Conservation (phyloP, 2,329 filamentous ascomycete species). For the Fusarium sp. region DNA sequence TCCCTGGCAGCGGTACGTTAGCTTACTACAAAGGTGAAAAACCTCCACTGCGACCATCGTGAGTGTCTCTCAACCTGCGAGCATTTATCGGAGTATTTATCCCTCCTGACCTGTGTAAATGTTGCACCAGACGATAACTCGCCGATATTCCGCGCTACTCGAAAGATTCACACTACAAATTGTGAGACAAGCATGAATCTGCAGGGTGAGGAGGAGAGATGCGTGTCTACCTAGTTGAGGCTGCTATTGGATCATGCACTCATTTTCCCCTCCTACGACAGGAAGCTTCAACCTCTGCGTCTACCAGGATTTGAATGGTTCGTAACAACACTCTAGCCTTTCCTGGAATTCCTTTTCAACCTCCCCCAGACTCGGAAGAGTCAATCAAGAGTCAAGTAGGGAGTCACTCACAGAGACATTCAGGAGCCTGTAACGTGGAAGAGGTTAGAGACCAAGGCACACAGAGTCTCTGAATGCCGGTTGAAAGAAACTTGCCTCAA, state of each 20-base stretch:
- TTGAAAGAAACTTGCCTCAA: slow-evolving; percentile 4
- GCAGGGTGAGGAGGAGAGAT: slow-evolving; percentile 8
- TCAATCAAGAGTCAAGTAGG: background rate
- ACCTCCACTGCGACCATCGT: slow-evolving; percentile 1
- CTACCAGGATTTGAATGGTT: background rate
- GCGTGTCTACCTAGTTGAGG: background rate
- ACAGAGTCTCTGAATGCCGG: background rate
- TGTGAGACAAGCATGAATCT: slow-evolving; percentile 13
- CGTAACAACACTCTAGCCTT: background rate
- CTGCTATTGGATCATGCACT: slow-evolving; percentile 20
- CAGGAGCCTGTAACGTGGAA: background rate
- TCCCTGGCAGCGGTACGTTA: slow-evolving; percentile 37
- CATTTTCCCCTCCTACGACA: slow-evolving; percentile 8
- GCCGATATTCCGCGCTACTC: background rate
- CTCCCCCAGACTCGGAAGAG: background rate
- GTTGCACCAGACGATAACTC: slow-evolving; percentile 9
- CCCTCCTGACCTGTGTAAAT: slow-evolving; percentile 4
- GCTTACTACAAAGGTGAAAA: slow-evolving; percentile 1
- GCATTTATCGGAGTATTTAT: slow-evolving; percentile 19
- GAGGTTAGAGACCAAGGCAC: background rate
- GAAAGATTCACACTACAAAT: background rate
- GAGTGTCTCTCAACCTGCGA: background rate
- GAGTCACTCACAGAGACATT: background rate
- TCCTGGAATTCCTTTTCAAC: background rate
- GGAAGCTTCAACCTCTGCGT: slow-evolving; percentile 13